Evolutionary conservation across 305 asterid genomes (phyloP), one percentile per base, ranked within the genome.

Genomic region (Stenogyne calaminthoides): DNA sequence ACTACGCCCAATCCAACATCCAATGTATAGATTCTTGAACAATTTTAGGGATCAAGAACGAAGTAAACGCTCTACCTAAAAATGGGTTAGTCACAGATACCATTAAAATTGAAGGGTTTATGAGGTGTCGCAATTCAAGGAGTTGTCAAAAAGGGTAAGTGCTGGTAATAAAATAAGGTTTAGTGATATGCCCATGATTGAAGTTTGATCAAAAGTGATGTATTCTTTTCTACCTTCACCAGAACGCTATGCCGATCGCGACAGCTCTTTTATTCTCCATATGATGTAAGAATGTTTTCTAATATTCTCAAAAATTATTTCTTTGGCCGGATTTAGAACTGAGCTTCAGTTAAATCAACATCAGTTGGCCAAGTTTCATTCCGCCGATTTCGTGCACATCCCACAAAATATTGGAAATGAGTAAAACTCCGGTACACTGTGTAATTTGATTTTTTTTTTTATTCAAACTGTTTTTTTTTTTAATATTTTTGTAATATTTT

Each of bases 61-160:
- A n/a, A n/a, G n/a, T n/a, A n/a, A n/a, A n/a, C n/a, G 42, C 8
- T 70, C 18, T 39, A 71, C 9, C 64, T 63, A 25, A 65, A 36
- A 67, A 70, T 81, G 79, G 77, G 80, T 44, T 59, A 18, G 70
- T 34, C 71, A 63, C 75, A 64, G 81, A 74, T 77, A 67, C 72
- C 64, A 15, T 19, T 57, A 7, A 36, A 47, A 16, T 18, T 20
- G 16, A 69, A 64, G 59, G 51, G 32, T 57, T 57, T 54, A 34
- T 25, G 56, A 61, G 55, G 27, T 66, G 84, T 73, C 84, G 67
- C 71, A 54, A 65, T 15, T 19, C n/a, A 52, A 49, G 70, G 72
- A n/a, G n/a, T n/a, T n/a, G n/a, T n/a, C n/a, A n/a, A n/a, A n/a
- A n/a, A n/a, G n/a, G 74, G 69, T 32, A n/a, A n/a, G n/a, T n/a